Evolutionary conservation across 164 flowering plant species (phyloP).

Genomic region (Saururus chinensis): DNA sequence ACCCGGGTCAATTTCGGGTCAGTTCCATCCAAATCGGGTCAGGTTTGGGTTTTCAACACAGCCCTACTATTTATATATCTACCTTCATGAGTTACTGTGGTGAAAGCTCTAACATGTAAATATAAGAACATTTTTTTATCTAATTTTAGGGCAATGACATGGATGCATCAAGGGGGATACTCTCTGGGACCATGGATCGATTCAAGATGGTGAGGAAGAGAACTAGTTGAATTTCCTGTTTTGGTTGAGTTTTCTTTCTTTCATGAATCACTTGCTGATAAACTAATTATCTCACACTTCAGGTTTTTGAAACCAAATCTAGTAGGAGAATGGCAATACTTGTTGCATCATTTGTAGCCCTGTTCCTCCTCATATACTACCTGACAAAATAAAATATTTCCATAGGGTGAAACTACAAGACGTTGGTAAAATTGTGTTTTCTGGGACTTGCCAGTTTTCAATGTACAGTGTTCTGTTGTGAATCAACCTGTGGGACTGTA

Average conservation of each 20-base stretch:
- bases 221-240: background rate
- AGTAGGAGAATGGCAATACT: slow-evolving; percentile 47
- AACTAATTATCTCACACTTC: background rate
- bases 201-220: slow-evolving; percentile 60
- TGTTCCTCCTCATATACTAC: slow-evolving; percentile 48
- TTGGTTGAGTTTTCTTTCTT: too few species aligned
- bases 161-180: slow-evolving; percentile 81
- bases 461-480: too few species aligned
- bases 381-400: slow-evolving; percentile 30
- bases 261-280: background rate
- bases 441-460: background rate
- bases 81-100: too few species aligned
- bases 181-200: slow-evolving; percentile 81
- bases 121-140: background rate
- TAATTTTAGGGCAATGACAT: slow-evolving; percentile 58
- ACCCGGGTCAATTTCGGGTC: too few species aligned
- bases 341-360: slow-evolving; percentile 35
- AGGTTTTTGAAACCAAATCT: slow-evolving; percentile 84
- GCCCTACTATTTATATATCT: too few species aligned
- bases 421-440: background rate
- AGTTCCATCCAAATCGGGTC: too few species aligned
- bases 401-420: background rate
- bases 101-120: too few species aligned
- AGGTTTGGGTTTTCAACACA: too few species aligned
- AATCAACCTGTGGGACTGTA: too few species aligned